These are phyloP conservation scores for Isatis tinctoria DNA, from an alignment of 345 rosid species.

Conservation along the genomic window DNA sequence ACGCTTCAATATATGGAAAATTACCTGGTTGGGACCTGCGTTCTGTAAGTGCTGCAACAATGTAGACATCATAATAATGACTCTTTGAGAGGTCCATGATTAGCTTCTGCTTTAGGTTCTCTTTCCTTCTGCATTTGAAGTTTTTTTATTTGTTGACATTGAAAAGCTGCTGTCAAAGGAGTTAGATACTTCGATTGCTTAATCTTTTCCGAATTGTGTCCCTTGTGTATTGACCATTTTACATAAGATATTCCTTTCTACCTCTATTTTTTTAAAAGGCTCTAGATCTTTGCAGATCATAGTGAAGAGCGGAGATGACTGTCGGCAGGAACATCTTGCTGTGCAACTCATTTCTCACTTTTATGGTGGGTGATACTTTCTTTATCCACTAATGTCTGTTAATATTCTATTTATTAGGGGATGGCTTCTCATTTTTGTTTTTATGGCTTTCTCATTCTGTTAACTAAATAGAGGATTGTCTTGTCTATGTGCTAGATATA, in stretches of 20 bases:
- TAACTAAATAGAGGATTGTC: conserved; percentile 6
- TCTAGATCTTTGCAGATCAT: conserved; percentile 47
- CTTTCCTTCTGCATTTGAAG: conserved; percentile 1
- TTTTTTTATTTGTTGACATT: not conserved
- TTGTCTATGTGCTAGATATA: conserved; percentile 58
- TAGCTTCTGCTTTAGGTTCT: conserved; percentile 2
- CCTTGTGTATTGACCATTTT: conserved; percentile 11
- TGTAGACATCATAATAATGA: conserved; percentile 1
- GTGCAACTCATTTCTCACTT: conserved; percentile 99
- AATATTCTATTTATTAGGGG: conserved; percentile 14
- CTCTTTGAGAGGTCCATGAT: not conserved
- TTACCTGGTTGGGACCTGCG: conserved; percentile 95
- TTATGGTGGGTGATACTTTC: conserved; percentile 57
- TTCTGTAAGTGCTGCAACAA: conserved; percentile 68
- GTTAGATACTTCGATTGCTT: conserved; percentile 5
- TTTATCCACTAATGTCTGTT: conserved; percentile 1
- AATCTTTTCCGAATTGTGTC: conserved; percentile 8
- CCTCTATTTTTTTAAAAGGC: conserved; percentile 15
- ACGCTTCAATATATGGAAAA: conserved; percentile 76
- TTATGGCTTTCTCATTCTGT: conserved; percentile 12
- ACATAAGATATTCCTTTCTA: conserved; percentile 12
- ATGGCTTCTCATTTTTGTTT: not conserved
- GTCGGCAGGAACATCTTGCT: conserved; percentile 99
- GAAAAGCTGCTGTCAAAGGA: not conserved
- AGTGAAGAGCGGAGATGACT: conserved; percentile 98